Evolutionary conservation across 108 stramenopile species (phyloP).

Genomic region (Fistulifera solaris): DNA sequence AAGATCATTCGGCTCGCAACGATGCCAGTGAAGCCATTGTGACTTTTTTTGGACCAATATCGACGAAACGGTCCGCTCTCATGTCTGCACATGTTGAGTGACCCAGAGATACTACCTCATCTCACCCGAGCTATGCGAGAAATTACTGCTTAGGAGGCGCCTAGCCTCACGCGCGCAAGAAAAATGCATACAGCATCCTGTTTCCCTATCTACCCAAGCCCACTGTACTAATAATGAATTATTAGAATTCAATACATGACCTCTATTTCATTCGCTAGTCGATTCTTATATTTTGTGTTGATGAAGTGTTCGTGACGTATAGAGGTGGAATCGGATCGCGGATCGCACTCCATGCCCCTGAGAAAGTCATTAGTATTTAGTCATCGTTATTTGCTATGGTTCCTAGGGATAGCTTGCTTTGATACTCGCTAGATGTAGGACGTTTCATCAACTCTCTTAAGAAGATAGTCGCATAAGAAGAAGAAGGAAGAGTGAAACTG

Average conservation of each 20-base stretch:
- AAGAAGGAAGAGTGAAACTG: conserved; percentile 82
- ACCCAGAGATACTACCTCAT: conserved; percentile 62
- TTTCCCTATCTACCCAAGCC: no score
- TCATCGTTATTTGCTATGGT: no score
- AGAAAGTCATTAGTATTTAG: no score
- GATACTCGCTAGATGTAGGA: conserved; percentile 77
- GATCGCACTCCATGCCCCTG: no score
- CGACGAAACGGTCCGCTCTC: conserved; percentile 62
- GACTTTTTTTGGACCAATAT: conserved; percentile 51
- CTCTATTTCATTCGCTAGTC: no score
- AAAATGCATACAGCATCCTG: no score
- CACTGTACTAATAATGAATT: no score
- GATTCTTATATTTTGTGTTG: no score
- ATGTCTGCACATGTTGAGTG: conserved; percentile 65
- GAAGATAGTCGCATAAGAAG: conserved; percentile 85
- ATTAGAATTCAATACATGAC: no score
- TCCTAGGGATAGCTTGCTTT: conserved; percentile 32
- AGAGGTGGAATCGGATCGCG: no score
- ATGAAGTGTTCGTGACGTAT: no score
- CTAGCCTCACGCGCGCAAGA: no score
- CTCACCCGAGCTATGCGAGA: conserved; percentile 77
- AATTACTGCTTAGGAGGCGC: conserved; percentile 20
- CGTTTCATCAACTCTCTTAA: conserved; percentile 77
- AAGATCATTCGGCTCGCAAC: conserved; percentile 23
- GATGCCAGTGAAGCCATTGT: conserved; percentile 18